Evolutionary conservation across 2,329 filamentous ascomycete species (phyloP).

Genomic region (Aspergillus viridinutans): DNA sequence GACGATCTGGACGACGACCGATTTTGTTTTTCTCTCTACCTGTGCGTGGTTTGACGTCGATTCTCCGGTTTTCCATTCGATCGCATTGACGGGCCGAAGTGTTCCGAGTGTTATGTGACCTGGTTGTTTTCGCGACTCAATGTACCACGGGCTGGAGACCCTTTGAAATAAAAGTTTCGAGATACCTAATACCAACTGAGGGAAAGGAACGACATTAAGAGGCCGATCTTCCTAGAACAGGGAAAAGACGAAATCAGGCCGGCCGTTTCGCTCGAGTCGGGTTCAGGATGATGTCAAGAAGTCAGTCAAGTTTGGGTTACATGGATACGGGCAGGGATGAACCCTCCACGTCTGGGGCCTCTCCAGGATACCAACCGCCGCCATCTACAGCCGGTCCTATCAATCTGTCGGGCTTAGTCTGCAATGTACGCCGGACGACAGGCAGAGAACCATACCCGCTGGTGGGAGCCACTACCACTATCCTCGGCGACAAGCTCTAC

Average conservation of each 20-base stretch:
- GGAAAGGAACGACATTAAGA: not conserved
- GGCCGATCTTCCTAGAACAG: not conserved
- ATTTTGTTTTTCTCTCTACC: not conserved
- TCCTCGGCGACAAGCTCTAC: slow-evolving; percentile 91
- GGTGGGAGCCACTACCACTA: slow-evolving; percentile 91
- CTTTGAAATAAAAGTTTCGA: not conserved
- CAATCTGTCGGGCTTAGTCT: slow-evolving; percentile 63
- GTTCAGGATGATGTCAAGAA: slow-evolving; percentile 34
- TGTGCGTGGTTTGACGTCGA: not conserved
- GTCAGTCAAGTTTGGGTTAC: slow-evolving; percentile 37
- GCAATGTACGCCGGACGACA: slow-evolving; percentile 74
- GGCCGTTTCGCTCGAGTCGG: not conserved
- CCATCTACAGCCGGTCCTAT: slow-evolving; percentile 44
- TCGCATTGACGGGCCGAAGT: not conserved
- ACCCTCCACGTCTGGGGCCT: slow-evolving; percentile 22
- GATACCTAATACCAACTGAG: not conserved
- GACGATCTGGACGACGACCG: not conserved
- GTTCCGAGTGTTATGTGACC: not conserved
- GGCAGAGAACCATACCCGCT: slow-evolving; percentile 86
- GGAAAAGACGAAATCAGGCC: not conserved
- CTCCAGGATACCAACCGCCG: slow-evolving; percentile 26
- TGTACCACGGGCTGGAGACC: not conserved
- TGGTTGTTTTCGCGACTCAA: not conserved
- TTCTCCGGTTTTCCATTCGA: not conserved
- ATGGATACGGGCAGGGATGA: slow-evolving; percentile 32